Base-by-base conservation (phyloP, 1,139 yeast species). In the Yamadazyma blattariae region DNA sequence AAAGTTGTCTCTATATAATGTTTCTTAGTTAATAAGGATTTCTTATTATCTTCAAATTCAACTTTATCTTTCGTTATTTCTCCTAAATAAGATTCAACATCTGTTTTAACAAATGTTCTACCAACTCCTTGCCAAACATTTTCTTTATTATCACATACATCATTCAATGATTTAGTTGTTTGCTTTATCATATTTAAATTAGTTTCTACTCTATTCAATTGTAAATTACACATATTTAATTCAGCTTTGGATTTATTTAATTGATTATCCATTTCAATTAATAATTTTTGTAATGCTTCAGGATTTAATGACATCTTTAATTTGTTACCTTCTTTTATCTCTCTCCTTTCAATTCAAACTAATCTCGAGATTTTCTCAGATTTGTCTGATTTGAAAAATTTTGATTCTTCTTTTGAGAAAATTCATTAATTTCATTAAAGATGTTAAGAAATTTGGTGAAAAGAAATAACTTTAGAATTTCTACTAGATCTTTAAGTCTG, bases 81-180 rank as follows among this genome's bases (percentile, higher is more conserved):
- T 12, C 57, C 51, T 36, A 74, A 56, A 55, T 86, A 85, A 3
- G 64, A 58, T 9, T 57, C 50, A 3, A 67, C 67, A 17, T 71
- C 64, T 3, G 61, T 61, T 23, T 60, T 50, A 8, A 83, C 61
- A 53, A 82, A 84, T 42, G 88, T 77, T 59, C 84, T 84, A 16
- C 96, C 96, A 21, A 87, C 75, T 2, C 95, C 88, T 53, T 86
- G 79, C 94, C 95, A 89, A 5, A 89, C 90, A 2, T 57, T 54
- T 15, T 77, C 74, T 24, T 62, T 59, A 3, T 59, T 59, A 21
- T 48, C 55, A 35, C 77, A 69, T 26, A 64, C 48, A 34, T 51
- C 45, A 29, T 64, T 65, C 39, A 87, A 64, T 45, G 82, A 82
- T 29, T 67, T 50, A 23, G 70, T 63, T 8, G 94, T 81, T 30